Base-by-base conservation (phyloP, 2,329 filamentous ascomycete species). In the Aspergillus sp. region DNA sequence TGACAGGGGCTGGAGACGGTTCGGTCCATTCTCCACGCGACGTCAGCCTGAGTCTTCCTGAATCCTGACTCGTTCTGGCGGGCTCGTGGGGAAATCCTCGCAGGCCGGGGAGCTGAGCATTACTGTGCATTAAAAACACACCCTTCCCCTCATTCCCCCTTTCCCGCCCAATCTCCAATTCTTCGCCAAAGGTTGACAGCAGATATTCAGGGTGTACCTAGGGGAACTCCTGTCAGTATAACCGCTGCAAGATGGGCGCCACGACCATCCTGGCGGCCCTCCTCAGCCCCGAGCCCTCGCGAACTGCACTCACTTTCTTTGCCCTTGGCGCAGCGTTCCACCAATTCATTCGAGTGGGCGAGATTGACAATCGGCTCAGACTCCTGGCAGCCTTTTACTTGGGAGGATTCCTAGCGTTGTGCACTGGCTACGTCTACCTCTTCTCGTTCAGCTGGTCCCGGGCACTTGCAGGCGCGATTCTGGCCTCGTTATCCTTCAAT, bases 361-460 rank as follows among this genome's bases (percentile, higher is more conserved):
- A 55, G 27, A 49, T 55, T 9, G 53, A 48, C 53, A 55, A 55
- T 12, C 53, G 45, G 23, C 45, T 55, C n/a, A 15, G 45, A 17
- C 5, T 15, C 4, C 19, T 55, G 23, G 6, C 27, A 19, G 17
- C 25, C 12, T 11, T 41, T 7, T 50, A 50, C 27, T 21, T 46
- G 25, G 21, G 14, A 3, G 15, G 7, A 1, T 33, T 21, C 7
- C 27, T 50, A 0, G 4, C 9, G 12, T 14, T 55, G 39, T 43
- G 15, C n/a, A 6, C 11, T 19, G n/a, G 23, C n/a, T 44, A 55
- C 25, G 17, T 44, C 3, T 2, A 23, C 12, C 11, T 44, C 9
- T 35, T 55, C 8, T 48, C 45, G 3, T 4, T 55, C 2, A 27
- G 37, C 27, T 55, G 45, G 45, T 8, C 25, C 1, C 11, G 9